Base-by-base conservation (phyloP, 345 rosid species). In the Citrus inodora region DNA sequence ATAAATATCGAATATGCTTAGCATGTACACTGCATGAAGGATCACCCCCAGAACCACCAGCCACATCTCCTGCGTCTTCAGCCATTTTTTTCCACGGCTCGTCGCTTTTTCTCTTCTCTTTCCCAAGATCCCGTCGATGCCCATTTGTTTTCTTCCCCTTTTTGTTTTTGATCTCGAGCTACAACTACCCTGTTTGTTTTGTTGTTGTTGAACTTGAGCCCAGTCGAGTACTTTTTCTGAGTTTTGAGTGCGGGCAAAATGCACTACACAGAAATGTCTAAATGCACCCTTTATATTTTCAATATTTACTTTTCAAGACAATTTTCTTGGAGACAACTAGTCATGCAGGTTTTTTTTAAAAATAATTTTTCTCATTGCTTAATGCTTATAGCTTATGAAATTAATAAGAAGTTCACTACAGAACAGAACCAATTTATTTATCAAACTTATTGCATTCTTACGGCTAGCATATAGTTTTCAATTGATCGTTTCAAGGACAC, bases 1-100 rank as follows among this genome's bases (percentile, higher is more conserved):
- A 88, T 93, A 95, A 81, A 95, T 92, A 76, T 95, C 99, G 91
- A 95, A 95, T 63, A 95, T 95, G 81, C 98, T 95, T 55, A 95
- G 82, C 98, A 93, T 93, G 87, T 93, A 95, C 13, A 95, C 93
- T 4, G 97, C 96, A 83, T 95, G 98, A 56, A 93, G 96, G 37
- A 89, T 82, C 19, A 93, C 89, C 1, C 99, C 98, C 7, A 95
- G 87, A 53, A 90, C 74, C 22, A 95, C 95, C 0, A 95, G 90
- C 97, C 95, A 93, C 63, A 81, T 83, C 85, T 93, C 98, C 73
- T 92, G 80, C 53, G 88, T 88, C 90, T 87, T 88, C 56, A 90
- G 75, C 96, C 91, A 89, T 88, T 79, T 81, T 61, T 81, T 62
- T 83, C 86, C 82, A 69, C 78, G 86, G 79, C 78, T 69, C 76